Evolutionary conservation across 2,329 filamentous ascomycete species (phyloP), one percentile per base, ranked within the genome.

Genomic region (Penicillium palitans): DNA sequence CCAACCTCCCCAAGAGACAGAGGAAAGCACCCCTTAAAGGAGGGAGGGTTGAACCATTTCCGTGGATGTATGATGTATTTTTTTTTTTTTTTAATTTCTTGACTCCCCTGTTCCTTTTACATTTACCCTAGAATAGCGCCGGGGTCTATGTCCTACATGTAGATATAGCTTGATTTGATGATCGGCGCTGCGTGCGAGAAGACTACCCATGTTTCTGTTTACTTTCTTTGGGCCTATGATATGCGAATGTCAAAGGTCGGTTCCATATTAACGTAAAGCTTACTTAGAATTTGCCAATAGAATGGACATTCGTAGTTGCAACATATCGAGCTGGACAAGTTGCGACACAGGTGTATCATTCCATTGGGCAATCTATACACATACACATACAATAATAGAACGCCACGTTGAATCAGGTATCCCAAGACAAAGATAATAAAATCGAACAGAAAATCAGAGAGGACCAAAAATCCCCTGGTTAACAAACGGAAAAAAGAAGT

Each of bases 41-140:
- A 46, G 40, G 51, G 40, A 46, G 40, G 21, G 24, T 39, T 39
- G 12, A 45, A 24, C 15, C 31, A 21, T 29, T 44, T 47, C 29
- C 31, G 40, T 41, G 33, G 21, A 29, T 35, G 17, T 51, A 37
- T 52, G 39, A 35, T 52, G 27, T 41, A 17, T 29, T n/a, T 55
- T 55, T 21, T 29, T n/a, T 55, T 55, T 21, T n/a, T 46, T 42
- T 49, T 51, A 45, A 41, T 52, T 7, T 54, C 27, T 37, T 39
- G 33, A 27, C 57, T 25, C 25, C 46, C 53, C 48, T 55, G 21
- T 19, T 33, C 4, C 25, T 31, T 42, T 53, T 62, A 53, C 57
- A 61, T 61, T 61, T 59, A 57, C 58, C 52, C 59, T 61, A 62
- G 58, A 62, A 56, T 52, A 65, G 57, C 56, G 59, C 40, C 44